These are phyloP conservation scores for Aspergillus bridgeri DNA, from an alignment of 495 filamentous ascomycete genomes.

Conservation along the genomic window DNA sequence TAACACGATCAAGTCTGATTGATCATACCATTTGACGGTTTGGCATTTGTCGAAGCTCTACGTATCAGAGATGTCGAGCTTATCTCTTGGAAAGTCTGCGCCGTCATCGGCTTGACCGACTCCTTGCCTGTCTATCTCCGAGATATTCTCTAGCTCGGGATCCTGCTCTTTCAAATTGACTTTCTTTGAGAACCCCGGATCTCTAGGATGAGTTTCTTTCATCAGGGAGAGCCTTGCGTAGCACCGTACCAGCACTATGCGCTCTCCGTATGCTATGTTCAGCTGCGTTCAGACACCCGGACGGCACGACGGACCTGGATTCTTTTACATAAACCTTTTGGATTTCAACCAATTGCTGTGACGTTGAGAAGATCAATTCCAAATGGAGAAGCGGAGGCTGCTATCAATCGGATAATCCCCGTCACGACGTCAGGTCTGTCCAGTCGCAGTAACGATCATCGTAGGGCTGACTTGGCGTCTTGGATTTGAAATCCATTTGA, in stretches of 20 bases:
- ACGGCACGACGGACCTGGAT: too few relatives aligned
- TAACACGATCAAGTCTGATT: neutral
- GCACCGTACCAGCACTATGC: neutral
- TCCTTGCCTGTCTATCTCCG: neutral
- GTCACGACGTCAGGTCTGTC: neutral
- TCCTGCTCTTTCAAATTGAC: neutral
- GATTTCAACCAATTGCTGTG: neutral
- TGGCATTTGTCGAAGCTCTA: neutral
- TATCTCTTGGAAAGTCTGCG: neutral
- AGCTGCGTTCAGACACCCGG: too few relatives aligned
- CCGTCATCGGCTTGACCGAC: neutral
- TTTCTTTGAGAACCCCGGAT: neutral
- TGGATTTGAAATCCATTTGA: too few relatives aligned
- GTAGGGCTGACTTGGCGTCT: neutral
- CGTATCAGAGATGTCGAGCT: neutral
- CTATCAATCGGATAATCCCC: neutral
- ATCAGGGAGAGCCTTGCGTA: neutral
- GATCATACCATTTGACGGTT: neutral
- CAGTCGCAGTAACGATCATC: neutral
- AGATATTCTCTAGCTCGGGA: neutral
- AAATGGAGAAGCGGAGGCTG: neutral
- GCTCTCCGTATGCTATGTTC: too few relatives aligned
- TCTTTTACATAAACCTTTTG: neutral
- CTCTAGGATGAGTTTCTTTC: neutral
- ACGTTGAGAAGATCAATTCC: neutral